Base-by-base conservation (phyloP, 352 stramenopile species). In the Phytopythium sindhum region DNA sequence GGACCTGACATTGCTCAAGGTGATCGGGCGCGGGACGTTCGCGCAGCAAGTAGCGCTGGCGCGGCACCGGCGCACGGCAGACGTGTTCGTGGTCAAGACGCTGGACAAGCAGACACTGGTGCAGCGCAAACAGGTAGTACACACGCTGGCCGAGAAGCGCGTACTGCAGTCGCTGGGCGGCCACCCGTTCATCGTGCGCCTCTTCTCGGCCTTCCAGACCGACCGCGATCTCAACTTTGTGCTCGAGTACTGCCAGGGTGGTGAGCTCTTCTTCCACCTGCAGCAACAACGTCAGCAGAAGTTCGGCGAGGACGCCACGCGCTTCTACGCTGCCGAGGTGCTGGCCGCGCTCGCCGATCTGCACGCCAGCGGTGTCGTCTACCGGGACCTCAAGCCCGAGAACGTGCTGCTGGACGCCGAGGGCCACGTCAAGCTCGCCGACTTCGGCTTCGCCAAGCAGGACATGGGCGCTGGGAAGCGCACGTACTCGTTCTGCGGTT, bases 351-450 rank as follows among this genome's bases (percentile, higher is more conserved):
- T 94, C 24, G 54, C 66, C 8, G 81, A 77, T 50, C 65, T 94
- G 31, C 86, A 94, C 63, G 37, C 68, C 2, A 60, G 68, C 23
- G 72, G 66, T 15, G 64, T 80, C 56, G 64, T 90, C 24, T 90
- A 92, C 63, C 93, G 48, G 5, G 97, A 99, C 84, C 76, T 99
- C 9, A 99, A 99, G 71, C 97, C 97, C 0, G 98, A 99, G 77
- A 99, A 99, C 74, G 93, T 99, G 26, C 70, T 99, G 47, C 74
- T 99, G 2, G 86, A 95, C 58, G 81, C 75, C 4, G 57, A 88
- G 54, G 86, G 86, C 8, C 84, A 95, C 71, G 72, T 95, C 47
- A 91, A 90, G 61, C 75, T 95, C 14, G 84, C 84, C 0, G 86
- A 95, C 69, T 95, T 95, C 74, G 86, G 86, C 42, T 93, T 95